Base-by-base conservation (phyloP, 2,329 filamentous ascomycete species). In the Diatrype stigma region DNA sequence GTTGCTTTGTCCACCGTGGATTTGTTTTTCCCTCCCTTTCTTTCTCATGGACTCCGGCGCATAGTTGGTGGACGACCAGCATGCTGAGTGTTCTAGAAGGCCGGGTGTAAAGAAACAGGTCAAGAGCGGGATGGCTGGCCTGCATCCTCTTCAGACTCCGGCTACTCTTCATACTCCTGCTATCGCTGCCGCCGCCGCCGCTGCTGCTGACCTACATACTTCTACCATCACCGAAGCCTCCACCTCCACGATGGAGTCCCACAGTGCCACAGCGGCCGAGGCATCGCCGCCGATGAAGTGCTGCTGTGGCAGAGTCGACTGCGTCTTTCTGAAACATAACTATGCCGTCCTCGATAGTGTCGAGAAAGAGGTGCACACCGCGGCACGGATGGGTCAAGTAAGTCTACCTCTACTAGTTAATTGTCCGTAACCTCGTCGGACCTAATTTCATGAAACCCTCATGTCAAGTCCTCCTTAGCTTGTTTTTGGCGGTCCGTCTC, bases 361-460 rank as follows among this genome's bases (percentile, higher is more conserved):
- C 57, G 93, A 97, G 72, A 87, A 86, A 62, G 90, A 96, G 73
- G 88, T 96, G 49, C 85, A 86, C 62, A 90, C 84, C 48, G 94
- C 94, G 38, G 94, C 91, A 46, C 81, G 87, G 67, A 80, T 96
- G 62, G 94, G 94, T 58, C 89, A 96, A 88, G 93, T 96, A 86
- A 67, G 89, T 82, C 58, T 53, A 55, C 56, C 49, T 48, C 57
- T 30, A 30, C 6, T 30, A 30, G 5, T 30, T 30, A n/a, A n/a
- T n/a, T 10, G 26, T 30, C 10, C 26, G 10, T 30, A 30, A 30
- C 26, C 26, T 10, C 26, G 26, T 30, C 26, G 60, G 62, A 64
- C 64, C 60, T 59, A 60, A 47, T 23, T 34, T 46, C 46, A 48
- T 38, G 56, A 17, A 19, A 42, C 50, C 45, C 28, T 44, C 50